These are phyloP conservation scores for Hyaloscypha hepaticicola DNA, from an alignment of 495 filamentous ascomycete genomes.

Conservation along the genomic window DNA sequence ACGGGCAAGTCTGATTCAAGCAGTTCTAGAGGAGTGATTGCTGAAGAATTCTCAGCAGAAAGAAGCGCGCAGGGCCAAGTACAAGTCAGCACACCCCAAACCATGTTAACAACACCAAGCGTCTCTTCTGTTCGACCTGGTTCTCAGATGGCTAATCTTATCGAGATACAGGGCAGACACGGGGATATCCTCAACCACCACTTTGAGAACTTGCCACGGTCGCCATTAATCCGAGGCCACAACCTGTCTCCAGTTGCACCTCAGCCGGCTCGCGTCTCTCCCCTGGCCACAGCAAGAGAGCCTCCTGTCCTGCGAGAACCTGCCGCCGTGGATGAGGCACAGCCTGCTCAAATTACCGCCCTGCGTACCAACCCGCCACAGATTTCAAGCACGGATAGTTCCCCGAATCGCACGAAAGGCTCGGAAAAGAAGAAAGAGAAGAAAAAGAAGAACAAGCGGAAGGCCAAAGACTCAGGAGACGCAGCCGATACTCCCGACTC, in stretches of 20 bases:
- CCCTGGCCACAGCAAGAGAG: conserved; percentile 63
- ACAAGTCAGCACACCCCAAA: conserved; percentile 14
- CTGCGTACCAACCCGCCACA: conserved; percentile 39
- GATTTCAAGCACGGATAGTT: conserved; percentile 50
- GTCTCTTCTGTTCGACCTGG: neutral
- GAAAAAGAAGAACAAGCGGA: conserved; percentile 34
- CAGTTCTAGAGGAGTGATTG: conserved; percentile 7
- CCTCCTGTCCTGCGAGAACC: conserved; percentile 45
- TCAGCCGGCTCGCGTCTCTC: conserved; percentile 78
- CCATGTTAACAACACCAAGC: neutral
- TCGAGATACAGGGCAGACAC: neutral
- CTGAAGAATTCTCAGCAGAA: conserved; percentile 5
- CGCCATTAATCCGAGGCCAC: conserved; percentile 33
- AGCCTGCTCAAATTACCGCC: conserved; percentile 50
- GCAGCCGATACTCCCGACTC: conserved; percentile 41
- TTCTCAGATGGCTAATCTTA: conserved; percentile 7
- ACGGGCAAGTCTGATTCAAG: conserved; percentile 16
- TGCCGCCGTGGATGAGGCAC: conserved; percentile 23
- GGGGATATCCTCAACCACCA: conserved; percentile 17
- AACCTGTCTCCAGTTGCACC: conserved; percentile 73
- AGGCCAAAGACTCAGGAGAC: conserved; percentile 50
- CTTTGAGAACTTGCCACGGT: conserved; percentile 14
- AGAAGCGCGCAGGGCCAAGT: neutral
- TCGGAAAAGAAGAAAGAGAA: conserved; percentile 37
- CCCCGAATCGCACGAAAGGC: conserved; percentile 35